Percentiles rank a stretch among this genome's conserved stretches.
Conservation (phyloP, 768 basidiomycete genomes). For the Pulveroboletus frians region DNA sequence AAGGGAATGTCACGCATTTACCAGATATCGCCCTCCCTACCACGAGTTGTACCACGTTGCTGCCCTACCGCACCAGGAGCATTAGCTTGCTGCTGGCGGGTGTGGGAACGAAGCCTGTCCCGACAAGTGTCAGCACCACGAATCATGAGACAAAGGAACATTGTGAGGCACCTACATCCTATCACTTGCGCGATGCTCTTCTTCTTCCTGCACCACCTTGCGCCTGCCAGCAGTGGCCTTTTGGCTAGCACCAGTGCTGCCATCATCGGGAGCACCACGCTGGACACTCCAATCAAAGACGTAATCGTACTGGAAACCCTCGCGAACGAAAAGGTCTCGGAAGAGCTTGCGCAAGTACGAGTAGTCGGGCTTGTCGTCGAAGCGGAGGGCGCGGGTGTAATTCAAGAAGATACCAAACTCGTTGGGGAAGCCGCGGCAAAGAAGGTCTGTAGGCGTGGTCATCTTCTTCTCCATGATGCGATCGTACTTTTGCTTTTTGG, state of each 20-base stretch:
- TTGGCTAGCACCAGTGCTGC: constrained; percentile 52
- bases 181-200: constrained; percentile 77
- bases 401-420: constrained; percentile 99
- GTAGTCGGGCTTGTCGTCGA: constrained; percentile 99
- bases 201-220: constrained; percentile 82
- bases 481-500: constrained; percentile 99
- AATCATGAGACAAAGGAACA: constrained; percentile 13
- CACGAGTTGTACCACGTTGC: constrained; percentile 37
- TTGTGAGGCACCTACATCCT: constrained; percentile 58
- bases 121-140: constrained; percentile 11
- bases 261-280: constrained; percentile 65
- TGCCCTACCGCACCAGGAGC: constrained; percentile 47
- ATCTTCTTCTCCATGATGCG: constrained; percentile 99
- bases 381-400: constrained; percentile 97
- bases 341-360: constrained; percentile 99
- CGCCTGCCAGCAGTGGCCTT: constrained; percentile 61
- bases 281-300: constrained; percentile 99
- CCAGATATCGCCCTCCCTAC: constrained; percentile 46
- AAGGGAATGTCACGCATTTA: constrained; percentile 28
- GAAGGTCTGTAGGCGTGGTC: constrained; percentile 94
- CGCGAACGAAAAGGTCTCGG: constrained; percentile 95
- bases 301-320: constrained; percentile 99
- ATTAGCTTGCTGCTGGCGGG: constrained; percentile 65
- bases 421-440: constrained; percentile 99
- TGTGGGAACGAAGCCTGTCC: constrained; percentile 79